These are phyloP conservation scores for Metschnikowia aberdeeniae DNA, from an alignment of 805 yeast species.

Conservation along the genomic window DNA sequence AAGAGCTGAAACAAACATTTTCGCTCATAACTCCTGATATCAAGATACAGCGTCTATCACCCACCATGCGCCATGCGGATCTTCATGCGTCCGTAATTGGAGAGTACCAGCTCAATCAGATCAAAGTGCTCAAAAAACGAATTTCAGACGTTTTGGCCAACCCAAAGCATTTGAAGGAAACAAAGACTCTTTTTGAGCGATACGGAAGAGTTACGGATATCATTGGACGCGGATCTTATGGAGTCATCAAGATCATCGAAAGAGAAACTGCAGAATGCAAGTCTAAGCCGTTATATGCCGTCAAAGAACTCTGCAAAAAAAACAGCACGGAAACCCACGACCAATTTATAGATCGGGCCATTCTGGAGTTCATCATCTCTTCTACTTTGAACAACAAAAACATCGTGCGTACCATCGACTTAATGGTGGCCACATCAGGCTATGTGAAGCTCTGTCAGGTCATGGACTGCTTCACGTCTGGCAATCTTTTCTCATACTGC, in stretches of 20 bases:
- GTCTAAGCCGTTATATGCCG: slow-evolving; percentile 23
- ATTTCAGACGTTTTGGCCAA: slow-evolving; percentile 17
- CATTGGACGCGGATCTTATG: slow-evolving; percentile 46
- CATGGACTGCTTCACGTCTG: slow-evolving; percentile 37
- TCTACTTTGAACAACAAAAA: slow-evolving; percentile 72
- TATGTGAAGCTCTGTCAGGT: slow-evolving; percentile 28
- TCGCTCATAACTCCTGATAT: slow-evolving; percentile 23
- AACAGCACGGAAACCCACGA: slow-evolving; percentile 24
- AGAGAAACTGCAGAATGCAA: slow-evolving; percentile 16
- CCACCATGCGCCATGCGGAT: slow-evolving; percentile 18
- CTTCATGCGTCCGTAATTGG: slow-evolving; percentile 25
- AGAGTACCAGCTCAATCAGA: slow-evolving; percentile 24
- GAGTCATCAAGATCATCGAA: slow-evolving; percentile 40
- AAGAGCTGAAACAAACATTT: slow-evolving; percentile 31
- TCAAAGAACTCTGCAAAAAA: slow-evolving; percentile 29
- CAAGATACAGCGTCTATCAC: slow-evolving; percentile 25
- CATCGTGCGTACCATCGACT: slow-evolving; percentile 71
- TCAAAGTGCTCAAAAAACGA: slow-evolving; percentile 20
- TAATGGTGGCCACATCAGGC: slow-evolving; percentile 46
- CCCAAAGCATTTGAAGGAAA: slow-evolving; percentile 6
- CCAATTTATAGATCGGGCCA: slow-evolving; percentile 64
- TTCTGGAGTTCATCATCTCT: slow-evolving; percentile 88
- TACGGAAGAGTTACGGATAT: slow-evolving; percentile 33
- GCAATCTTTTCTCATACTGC: slow-evolving; percentile 33
- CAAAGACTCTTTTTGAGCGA: slow-evolving; percentile 28